A percentile compares a stretch with the other conserved stretches of the same genome.
phyloP scores from a whole-genome alignment of 345 rosid species.

The Erodium maritimum region DNA sequence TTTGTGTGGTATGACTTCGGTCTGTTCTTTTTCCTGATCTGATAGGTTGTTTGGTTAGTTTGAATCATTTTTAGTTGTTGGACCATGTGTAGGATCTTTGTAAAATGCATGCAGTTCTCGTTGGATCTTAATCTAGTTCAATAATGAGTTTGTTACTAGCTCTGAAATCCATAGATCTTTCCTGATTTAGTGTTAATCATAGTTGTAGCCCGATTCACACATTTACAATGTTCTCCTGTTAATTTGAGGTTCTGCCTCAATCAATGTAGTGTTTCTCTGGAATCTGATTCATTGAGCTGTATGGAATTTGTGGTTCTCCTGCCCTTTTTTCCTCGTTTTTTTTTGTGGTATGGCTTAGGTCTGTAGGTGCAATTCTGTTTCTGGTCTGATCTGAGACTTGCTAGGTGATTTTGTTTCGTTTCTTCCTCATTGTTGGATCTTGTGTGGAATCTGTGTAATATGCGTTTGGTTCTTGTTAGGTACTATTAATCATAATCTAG shows the following conservation, averaged over 20 bases:
- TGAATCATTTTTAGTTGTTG: conserved; percentile 12
- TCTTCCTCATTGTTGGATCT: background rate
- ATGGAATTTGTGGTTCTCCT: conserved; percentile 1
- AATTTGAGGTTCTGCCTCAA: background rate
- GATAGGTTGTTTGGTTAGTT: background rate
- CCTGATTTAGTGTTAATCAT: background rate
- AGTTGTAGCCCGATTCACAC: too few relatives aligned
- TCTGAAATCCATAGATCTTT: background rate
- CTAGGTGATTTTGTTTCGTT: conserved; percentile 7
- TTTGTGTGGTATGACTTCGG: background rate
- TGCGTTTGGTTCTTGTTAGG: background rate
- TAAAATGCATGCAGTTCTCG: background rate
- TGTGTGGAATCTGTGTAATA: too few relatives aligned
- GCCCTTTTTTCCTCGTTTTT: background rate
- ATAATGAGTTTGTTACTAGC: background rate
- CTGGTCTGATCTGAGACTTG: conserved; percentile 8
- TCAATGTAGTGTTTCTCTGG: background rate
- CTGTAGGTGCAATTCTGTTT: background rate
- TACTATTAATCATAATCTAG: background rate
- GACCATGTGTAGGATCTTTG: too few relatives aligned
- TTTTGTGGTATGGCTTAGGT: background rate
- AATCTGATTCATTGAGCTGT: background rate
- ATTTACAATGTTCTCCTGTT: background rate
- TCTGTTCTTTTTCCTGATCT: conserved; percentile 9
- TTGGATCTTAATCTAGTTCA: background rate